Percentiles rank a stretch among this genome's conserved stretches.
These are phyloP conservation scores for Leccinum longicurvipes DNA, from an alignment of 768 basidiomycete genomes.

Conservation along the genomic window DNA sequence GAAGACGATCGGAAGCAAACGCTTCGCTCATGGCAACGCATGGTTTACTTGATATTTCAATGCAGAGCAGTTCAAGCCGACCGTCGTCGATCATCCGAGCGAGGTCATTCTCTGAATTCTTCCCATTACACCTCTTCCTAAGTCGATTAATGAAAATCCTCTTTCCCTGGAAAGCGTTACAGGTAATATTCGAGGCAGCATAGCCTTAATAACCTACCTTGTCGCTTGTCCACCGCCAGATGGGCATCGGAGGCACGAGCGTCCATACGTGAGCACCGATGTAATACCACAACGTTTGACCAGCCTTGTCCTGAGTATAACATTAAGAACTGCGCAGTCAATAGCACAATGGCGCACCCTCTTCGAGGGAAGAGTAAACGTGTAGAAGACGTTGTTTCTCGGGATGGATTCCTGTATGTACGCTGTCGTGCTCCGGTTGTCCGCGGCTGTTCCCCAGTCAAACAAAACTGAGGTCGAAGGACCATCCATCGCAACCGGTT, in stretches of 20 bases:
- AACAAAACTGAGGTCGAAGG: constrained; percentile 43
- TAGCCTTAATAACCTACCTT: constrained; percentile 25
- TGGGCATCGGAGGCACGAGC: constrained; percentile 22
- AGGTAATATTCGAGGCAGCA: neutral
- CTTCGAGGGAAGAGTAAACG: constrained; percentile 46
- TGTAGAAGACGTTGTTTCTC: constrained; percentile 39
- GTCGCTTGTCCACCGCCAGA: constrained; percentile 41
- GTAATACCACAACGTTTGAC: constrained; percentile 41
- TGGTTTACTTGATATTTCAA: constrained; percentile 33
- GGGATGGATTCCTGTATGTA: constrained; percentile 33
- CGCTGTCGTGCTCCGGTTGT: constrained; percentile 31
- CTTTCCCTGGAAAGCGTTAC: constrained; percentile 23
- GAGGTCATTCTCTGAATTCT: constrained; percentile 35
- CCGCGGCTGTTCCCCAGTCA: constrained; percentile 46
- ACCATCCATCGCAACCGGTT: constrained; percentile 54
- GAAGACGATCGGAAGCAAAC: constrained; percentile 23
- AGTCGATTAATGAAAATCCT: constrained; percentile 36
- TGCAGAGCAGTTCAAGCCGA: constrained; percentile 43
- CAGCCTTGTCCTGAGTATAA: constrained; percentile 29
- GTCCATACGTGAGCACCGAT: constrained; percentile 50
- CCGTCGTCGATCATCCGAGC: constrained; percentile 37
- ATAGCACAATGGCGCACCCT: constrained; percentile 32
- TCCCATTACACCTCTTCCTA: constrained; percentile 33
- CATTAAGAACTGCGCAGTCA: constrained; percentile 1
- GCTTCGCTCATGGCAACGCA: constrained; percentile 17